A percentile compares a stretch with the other conserved stretches of the same genome.
Conservation (phyloP, 345 rosid genomes). For the Fremontodendron californicum region DNA sequence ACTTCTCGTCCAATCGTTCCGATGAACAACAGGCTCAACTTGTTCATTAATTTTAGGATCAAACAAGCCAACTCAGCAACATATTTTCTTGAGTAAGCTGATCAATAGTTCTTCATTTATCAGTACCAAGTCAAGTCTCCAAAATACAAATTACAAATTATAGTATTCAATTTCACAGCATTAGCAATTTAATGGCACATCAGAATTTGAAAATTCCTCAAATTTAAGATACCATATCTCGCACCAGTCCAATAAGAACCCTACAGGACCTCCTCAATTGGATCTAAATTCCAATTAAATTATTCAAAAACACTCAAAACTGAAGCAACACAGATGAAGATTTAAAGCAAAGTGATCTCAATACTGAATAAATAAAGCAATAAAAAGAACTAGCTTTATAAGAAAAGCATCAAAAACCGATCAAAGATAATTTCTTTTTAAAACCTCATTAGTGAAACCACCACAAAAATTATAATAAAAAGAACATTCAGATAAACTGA, state of each 20-base stretch:
- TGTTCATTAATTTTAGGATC: not conserved
- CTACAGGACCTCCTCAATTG: not conserved
- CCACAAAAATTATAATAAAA: not conserved
- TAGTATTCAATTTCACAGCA: not conserved
- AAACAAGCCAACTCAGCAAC: not conserved
- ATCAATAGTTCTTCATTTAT: not conserved
- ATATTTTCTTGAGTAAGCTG: not conserved
- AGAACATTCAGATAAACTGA: not conserved
- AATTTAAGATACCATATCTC: constrained; percentile 1
- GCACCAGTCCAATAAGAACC: not conserved
- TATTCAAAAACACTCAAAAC: not conserved
- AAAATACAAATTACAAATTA: not conserved
- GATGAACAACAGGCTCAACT: not conserved
- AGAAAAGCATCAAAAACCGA: not conserved
- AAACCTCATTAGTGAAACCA: not conserved
- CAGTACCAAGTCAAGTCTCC: not conserved
- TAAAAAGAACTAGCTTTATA: not conserved
- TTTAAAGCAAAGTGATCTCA: constrained; percentile 9
- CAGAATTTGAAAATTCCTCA: not conserved
- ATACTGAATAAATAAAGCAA: not conserved
- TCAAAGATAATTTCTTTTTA: not conserved
- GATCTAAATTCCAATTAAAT: not conserved
- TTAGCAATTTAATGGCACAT: not conserved
- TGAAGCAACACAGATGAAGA: constrained; percentile 13
- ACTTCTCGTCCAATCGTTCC: constrained; percentile 5